Evolutionary conservation across 768 basidiomycete species (phyloP).

Genomic region (Hericium coralloides): DNA sequence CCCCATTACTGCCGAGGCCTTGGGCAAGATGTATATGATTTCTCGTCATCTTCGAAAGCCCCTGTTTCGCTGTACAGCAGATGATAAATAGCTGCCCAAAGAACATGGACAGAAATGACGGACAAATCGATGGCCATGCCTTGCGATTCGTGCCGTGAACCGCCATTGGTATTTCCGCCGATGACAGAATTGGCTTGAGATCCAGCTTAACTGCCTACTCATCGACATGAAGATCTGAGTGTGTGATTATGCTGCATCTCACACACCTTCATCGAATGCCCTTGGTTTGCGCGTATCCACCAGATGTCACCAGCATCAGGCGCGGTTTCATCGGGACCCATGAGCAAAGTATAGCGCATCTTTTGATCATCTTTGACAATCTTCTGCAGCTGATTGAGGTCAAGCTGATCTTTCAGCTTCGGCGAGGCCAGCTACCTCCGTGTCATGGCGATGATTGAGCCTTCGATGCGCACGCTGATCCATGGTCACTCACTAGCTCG

Average conservation of each 20-base stretch:
- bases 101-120: background rate
- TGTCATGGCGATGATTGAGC: background rate
- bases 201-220: slow-evolving; percentile 61
- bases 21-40: slow-evolving; percentile 94
- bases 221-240: background rate
- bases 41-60: slow-evolving; percentile 76
- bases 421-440: slow-evolving; percentile 54
- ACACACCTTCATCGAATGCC: slow-evolving; percentile 72
- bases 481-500: slow-evolving; percentile 63
- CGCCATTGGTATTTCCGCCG: slow-evolving; percentile 64
- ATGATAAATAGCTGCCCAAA: background rate
- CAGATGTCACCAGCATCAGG: slow-evolving; percentile 35
- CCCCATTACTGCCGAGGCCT: slow-evolving; percentile 52
- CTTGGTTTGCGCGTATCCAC: slow-evolving; percentile 90
- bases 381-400: slow-evolving; percentile 42
- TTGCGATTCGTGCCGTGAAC: slow-evolving; percentile 70
- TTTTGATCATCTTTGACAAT: slow-evolving; percentile 66
- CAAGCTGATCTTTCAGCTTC: slow-evolving; percentile 48
- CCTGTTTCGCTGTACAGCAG: slow-evolving; percentile 44
- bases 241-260: background rate
- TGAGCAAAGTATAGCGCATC: slow-evolving; percentile 49
- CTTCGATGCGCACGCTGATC: background rate
- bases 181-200: slow-evolving; percentile 44
- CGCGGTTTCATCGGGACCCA: slow-evolving; percentile 30
- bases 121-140: slow-evolving; percentile 73